Evolutionary conservation across 768 basidiomycete genomes (phyloP), one percentile per base, ranked within the genome.

Genomic region (Boletus rubroflammeus): DNA sequence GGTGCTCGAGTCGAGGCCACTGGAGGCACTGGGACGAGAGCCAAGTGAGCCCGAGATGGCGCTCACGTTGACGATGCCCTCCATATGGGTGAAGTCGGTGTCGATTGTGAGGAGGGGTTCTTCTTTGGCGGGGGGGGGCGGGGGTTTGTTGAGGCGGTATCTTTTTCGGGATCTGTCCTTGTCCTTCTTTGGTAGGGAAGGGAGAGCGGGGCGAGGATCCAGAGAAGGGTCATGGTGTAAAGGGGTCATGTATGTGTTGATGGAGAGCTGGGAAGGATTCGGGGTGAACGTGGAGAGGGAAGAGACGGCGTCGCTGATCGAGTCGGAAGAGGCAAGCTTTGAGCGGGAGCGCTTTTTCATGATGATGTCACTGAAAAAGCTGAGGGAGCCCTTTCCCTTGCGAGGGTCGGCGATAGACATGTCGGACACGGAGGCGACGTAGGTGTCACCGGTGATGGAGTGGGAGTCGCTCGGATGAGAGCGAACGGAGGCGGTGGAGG

Each of bases 11-110:
- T 65, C 63, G n/a, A 62, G 50, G 11, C 48, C 46, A 41, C 47
- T 50, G 44, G 61, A 47, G 51, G 51, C 47, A 52, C 59, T 50
- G 62, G 54, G 55, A 63, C 63, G 58, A 60, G 53, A 36, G 48
- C 49, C 26, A 47, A 52, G 28, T 9, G 58, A 49, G 26, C 44
- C 35, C 0, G 65, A 39, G 9, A 40, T 7, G 56, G 55, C 21
- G 62, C 45, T 15, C 55, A 50, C 17, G 63, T 93, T 77, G 57
- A 96, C 74, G 64, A 97, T 93, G 6, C 88, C 94, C 36, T 89
- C 86, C 81, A 97, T 93, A 47, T 81, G 72, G 10, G 86, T 80
- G 41, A 49, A 70, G 65, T 54, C 70, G 62, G 56, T 73, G 61
- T 57, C 61, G 49, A 56, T 65, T 48, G 14, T 54, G 57, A 60